phyloP scores from a whole-genome alignment of 1,284 basidiomycete species.

The Phlebopus sp. region DNA sequence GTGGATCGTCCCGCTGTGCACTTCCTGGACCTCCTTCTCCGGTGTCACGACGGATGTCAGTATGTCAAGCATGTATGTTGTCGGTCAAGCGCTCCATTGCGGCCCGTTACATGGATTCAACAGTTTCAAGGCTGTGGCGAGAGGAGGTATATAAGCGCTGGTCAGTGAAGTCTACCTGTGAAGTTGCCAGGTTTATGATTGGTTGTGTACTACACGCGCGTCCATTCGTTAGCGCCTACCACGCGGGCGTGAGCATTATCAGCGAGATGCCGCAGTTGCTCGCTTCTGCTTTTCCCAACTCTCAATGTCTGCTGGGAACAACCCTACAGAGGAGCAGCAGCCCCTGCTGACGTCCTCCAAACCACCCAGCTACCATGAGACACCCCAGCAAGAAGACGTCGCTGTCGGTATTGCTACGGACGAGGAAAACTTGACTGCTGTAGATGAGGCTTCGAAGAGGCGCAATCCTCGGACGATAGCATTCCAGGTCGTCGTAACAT shows the following conservation, averaged over 20 bases:
- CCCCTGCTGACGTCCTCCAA: slow-evolving; percentile 19
- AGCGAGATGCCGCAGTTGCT: neutral
- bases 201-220: too few relatives aligned
- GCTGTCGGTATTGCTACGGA: slow-evolving; percentile 9
- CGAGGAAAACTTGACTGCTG: slow-evolving; percentile 16
- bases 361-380: slow-evolving; percentile 14
- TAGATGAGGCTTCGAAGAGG: slow-evolving; percentile 5
- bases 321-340: slow-evolving; percentile 19
- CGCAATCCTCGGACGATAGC: slow-evolving; percentile 18
- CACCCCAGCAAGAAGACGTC: neutral
- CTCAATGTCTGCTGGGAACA: slow-evolving; percentile 21
- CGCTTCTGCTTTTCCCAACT: slow-evolving; percentile 2
- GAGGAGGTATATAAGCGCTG: too few relatives aligned
- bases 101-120: too few relatives aligned
- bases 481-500: slow-evolving; percentile 33
- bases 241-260: neutral
- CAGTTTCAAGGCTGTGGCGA: too few relatives aligned
- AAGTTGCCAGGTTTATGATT: neutral
- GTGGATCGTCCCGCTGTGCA: too few relatives aligned
- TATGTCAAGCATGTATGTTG: too few relatives aligned
- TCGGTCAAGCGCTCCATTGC: too few relatives aligned
- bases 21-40: too few relatives aligned
- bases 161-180: too few relatives aligned
- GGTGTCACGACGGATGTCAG: too few relatives aligned
- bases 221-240: too few relatives aligned